Conservation (phyloP, 78 protist genomes). For the Dictyostelium capitatum region DNA sequence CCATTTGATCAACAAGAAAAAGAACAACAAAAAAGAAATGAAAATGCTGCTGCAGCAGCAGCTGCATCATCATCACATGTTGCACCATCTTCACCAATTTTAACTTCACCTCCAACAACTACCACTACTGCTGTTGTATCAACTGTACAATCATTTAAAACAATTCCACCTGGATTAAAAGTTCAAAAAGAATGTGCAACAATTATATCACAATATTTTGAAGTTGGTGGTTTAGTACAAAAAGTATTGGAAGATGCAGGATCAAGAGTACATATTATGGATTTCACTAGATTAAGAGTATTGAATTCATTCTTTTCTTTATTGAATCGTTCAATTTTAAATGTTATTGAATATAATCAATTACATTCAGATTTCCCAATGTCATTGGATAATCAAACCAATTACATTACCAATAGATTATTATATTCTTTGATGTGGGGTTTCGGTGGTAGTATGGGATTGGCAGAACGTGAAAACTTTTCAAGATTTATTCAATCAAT, state of each 20-base stretch:
- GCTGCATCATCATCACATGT: neutral
- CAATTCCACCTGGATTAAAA: constrained; percentile 27
- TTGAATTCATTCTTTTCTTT: constrained; percentile 87
- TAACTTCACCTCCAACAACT: neutral
- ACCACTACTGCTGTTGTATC: neutral
- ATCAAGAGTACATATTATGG: constrained; percentile 91
- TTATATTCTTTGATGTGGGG: constrained; percentile 95
- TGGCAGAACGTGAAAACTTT: constrained; percentile 85
- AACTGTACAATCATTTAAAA: neutral
- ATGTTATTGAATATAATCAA: constrained; percentile 89
- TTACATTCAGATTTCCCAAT: constrained; percentile 91
- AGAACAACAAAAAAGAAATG: constrained; percentile 66
- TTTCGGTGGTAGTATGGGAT: constrained; percentile 89
- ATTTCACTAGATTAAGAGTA: constrained; percentile 84
- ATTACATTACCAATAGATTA: constrained; percentile 69
- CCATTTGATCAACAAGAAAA: constrained; percentile 80
- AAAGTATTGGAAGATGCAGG: constrained; percentile 84
- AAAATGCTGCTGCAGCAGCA: constrained; percentile 9
- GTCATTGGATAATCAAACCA: constrained; percentile 25
- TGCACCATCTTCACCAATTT: constrained; percentile 3
- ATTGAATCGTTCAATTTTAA: constrained; percentile 72
- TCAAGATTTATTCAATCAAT: constrained; percentile 63
- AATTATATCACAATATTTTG: constrained; percentile 75
- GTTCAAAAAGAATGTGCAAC: constrained; percentile 77
- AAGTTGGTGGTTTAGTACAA: constrained; percentile 73